These are phyloP conservation scores for Fonsecaea pugnacius DNA, from an alignment of 2,329 filamentous ascomycete species.

Conservation along the genomic window DNA sequence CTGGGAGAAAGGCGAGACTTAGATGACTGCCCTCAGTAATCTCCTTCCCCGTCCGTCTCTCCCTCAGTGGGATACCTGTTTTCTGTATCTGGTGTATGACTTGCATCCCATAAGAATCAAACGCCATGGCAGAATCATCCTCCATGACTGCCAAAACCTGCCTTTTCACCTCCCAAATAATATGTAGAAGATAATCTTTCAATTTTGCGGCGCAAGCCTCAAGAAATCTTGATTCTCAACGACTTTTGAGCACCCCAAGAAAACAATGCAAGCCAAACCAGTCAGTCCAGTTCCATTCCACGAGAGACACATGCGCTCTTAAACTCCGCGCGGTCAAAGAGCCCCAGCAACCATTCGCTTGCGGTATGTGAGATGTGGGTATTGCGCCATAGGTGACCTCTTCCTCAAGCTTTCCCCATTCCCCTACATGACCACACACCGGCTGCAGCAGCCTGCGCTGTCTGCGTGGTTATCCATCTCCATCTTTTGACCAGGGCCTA, in stretches of 20 bases:
- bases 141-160: constrained; percentile 3
- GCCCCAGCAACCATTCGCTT: constrained; percentile 17
- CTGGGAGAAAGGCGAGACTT: constrained; percentile 15
- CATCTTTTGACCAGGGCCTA: constrained; percentile 55
- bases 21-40: constrained; percentile 2
- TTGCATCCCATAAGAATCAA: constrained; percentile 25
- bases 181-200: constrained; percentile 20
- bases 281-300: constrained; percentile 20
- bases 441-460: constrained; percentile 74
- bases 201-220: constrained; percentile 28
- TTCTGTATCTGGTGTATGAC: constrained; percentile 19
- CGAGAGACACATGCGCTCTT: constrained; percentile 24
- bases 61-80: not conserved
- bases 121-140: constrained; percentile 22
- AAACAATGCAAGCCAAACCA: constrained; percentile 31
- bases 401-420: constrained; percentile 7
- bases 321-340: constrained; percentile 29
- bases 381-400: not conserved
- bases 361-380: constrained; percentile 3
- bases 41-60: not conserved
- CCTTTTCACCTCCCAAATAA: constrained; percentile 21
- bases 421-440: constrained; percentile 80
- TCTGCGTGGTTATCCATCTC: constrained; percentile 71
- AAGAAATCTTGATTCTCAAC: constrained; percentile 29
- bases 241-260: constrained; percentile 31